These are phyloP conservation scores for Alternaria triticina DNA, from an alignment of 2,329 filamentous ascomycete genomes.

Conservation along the genomic window DNA sequence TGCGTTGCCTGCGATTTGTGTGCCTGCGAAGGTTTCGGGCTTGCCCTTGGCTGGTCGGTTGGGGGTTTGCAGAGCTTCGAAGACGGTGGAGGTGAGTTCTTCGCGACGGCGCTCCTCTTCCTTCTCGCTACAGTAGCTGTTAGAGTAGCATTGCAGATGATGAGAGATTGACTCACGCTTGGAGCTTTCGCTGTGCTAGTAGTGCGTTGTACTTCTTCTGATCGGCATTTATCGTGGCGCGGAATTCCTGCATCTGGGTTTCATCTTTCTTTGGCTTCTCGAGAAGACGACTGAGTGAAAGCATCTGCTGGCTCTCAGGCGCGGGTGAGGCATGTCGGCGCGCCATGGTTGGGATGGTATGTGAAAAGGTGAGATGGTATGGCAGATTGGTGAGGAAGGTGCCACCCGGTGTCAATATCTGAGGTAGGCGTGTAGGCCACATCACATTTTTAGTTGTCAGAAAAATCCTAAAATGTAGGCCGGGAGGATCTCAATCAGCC, in stretches of 20 bases:
- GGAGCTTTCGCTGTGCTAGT: slow-evolving; percentile 23
- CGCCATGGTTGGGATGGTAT: slow-evolving; percentile 18
- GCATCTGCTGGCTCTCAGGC: slow-evolving; percentile 38
- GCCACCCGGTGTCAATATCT: not conserved
- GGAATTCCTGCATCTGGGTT: slow-evolving; percentile 32
- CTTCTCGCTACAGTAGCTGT: slow-evolving; percentile 20
- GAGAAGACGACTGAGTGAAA: slow-evolving; percentile 23
- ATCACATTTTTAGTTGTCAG: not conserved
- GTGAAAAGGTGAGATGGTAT: not conserved
- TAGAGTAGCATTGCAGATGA: not conserved
- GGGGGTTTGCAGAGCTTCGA: slow-evolving; percentile 23
- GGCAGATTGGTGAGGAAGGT: not conserved
- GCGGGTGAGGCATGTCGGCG: slow-evolving; percentile 11
- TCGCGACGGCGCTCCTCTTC: slow-evolving; percentile 21
- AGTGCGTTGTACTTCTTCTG: slow-evolving; percentile 20
- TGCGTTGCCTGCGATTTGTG: slow-evolving; percentile 21
- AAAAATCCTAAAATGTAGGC: not conserved
- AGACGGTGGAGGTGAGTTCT: slow-evolving; percentile 27
- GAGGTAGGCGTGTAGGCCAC: not conserved
- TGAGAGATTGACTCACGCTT: slow-evolving; percentile 26
- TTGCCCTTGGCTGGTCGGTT: slow-evolving; percentile 8
- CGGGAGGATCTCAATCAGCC: not conserved
- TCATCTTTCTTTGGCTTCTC: slow-evolving; percentile 27
- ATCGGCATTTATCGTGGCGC: slow-evolving; percentile 21
- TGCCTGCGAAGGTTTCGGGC: slow-evolving; percentile 14